A percentile compares a stretch with the other conserved stretches of the same genome.
These are phyloP conservation scores for Fistulifera solaris DNA, from an alignment of 108 stramenopile genomes.

Conservation along the genomic window DNA sequence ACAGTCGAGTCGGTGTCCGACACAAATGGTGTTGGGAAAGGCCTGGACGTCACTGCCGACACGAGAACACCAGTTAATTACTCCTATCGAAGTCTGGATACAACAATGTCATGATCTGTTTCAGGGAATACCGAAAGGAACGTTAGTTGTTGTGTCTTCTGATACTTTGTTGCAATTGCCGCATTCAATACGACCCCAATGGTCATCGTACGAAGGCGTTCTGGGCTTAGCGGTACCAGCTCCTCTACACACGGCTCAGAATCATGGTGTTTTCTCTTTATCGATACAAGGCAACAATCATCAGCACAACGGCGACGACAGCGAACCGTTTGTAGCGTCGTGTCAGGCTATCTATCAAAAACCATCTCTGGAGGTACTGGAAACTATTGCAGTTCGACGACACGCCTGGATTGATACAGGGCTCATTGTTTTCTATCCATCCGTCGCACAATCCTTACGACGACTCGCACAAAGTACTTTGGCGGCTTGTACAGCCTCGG, in stretches of 20 bases:
- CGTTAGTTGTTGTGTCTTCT: conserved; percentile 52
- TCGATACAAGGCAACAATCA: background rate
- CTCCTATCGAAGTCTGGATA: conserved; percentile 50
- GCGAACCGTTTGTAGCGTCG: conserved; percentile 6
- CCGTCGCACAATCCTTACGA: conserved; percentile 29
- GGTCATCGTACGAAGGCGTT: conserved; percentile 15
- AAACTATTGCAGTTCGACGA: conserved; percentile 8
- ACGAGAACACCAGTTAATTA: conserved; percentile 13
- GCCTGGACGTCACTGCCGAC: conserved; percentile 66
- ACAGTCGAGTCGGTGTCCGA: conserved; percentile 68
- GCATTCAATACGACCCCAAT: background rate
- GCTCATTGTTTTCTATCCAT: conserved; percentile 54
- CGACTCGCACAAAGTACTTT: conserved; percentile 25
- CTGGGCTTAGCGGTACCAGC: conserved; percentile 74
- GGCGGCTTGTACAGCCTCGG: conserved; percentile 28
- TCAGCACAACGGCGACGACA: background rate
- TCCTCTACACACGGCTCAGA: conserved; percentile 47
- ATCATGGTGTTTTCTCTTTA: conserved; percentile 79
- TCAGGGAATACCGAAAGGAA: conserved; percentile 37
- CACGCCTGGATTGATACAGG: conserved; percentile 81
- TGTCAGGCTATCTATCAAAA: conserved; percentile 46
- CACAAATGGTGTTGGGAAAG: conserved; percentile 73
- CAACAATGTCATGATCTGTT: conserved; percentile 28
- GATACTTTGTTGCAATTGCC: conserved; percentile 47
- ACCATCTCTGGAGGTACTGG: conserved; percentile 40